Evolutionary conservation across 208 protist species (phyloP), one percentile per base, ranked within the genome.

Genomic region (Trypanosoma conorhini): DNA sequence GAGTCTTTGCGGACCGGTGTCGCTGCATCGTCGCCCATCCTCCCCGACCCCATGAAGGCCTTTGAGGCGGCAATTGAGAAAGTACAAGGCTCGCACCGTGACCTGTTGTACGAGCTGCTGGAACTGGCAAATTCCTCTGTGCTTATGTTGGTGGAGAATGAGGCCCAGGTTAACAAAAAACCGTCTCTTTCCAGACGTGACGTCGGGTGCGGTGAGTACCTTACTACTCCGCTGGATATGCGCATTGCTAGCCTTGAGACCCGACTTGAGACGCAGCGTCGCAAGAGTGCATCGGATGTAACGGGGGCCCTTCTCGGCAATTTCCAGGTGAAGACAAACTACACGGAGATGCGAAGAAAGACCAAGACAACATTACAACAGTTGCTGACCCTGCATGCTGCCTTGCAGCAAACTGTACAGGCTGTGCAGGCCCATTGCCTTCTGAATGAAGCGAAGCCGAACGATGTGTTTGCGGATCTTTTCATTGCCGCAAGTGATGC

Each of bases 21-120:
- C 12, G 0, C 30, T 31, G 19, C 33, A 28, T 17, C 59, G 65
- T 33, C 9, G 57, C 5, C 35, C 31, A 46, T 72, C 61, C 57
- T 65, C 58, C 35, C 80, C 71, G 50, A 66, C 9, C 40, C 24
- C 33, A 28, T 24, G 22, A 67, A 76, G 17, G 26, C 68, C n/a
- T 88, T 83, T 59, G 81, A 91, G 60, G 55, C 70, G 51, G 62
- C 82, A 52, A 72, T 89, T 62, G 72, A 80, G n/a, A 77, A 84
- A 60, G 61, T 81, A 70, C 77, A 87, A 64, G 72, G 70, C 30
- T 65, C 68, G 1, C 83, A 88, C n/a, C 86, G 81, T n/a, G 83
- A 87, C 15, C 44, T 85, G 17, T 81, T 92, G 12, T 85, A 80
- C 67, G 52, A 63, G 0, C 57, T 91, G 17, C 64, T 91, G 3